Percentiles rank a stretch among this genome's conserved stretches.
These are phyloP conservation scores for Anthracocystis setariae DNA, from an alignment of 1,284 basidiomycete genomes.

Conservation along the genomic window DNA sequence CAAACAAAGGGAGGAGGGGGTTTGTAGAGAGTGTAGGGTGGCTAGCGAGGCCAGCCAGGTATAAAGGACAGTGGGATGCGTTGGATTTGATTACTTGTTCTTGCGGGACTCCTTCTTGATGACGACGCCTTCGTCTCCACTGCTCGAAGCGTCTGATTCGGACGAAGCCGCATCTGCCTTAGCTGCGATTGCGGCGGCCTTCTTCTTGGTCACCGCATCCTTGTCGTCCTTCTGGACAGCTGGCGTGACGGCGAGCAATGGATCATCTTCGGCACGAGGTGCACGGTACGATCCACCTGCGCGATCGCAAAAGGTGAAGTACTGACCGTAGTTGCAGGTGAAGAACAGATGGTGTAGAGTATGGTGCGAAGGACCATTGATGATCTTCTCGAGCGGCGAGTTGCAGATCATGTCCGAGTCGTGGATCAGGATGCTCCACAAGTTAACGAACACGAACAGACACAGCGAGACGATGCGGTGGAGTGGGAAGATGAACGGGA, in stretches of 20 bases:
- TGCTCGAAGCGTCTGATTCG: conserved; percentile 29
- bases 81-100: conserved; percentile 23
- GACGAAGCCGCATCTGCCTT: conserved; percentile 6
- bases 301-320: conserved; percentile 95
- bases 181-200: conserved; percentile 7
- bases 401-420: conserved; percentile 99
- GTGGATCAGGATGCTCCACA: conserved; percentile 75
- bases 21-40: not conserved
- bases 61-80: conserved; percentile 5
- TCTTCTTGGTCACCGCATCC: conserved; percentile 16
- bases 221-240: conserved; percentile 19
- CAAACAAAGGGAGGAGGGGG: not conserved
- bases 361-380: conserved; percentile 98
- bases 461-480: conserved; percentile 71
- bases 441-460: conserved; percentile 67
- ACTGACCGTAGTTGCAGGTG: conserved; percentile 93
- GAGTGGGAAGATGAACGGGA: conserved; percentile 89
- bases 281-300: conserved; percentile 85
- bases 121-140: conserved; percentile 40
- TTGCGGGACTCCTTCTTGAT: conserved; percentile 40
- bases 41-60: conserved; percentile 1
- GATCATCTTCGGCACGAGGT: conserved; percentile 84
- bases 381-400: conserved; percentile 85
- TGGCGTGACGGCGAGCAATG: conserved; percentile 73
- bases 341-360: conserved; percentile 96